Base-by-base conservation (phyloP, 2,329 filamentous ascomycete genomes). In the Cercospora zeae-maydis region DNA sequence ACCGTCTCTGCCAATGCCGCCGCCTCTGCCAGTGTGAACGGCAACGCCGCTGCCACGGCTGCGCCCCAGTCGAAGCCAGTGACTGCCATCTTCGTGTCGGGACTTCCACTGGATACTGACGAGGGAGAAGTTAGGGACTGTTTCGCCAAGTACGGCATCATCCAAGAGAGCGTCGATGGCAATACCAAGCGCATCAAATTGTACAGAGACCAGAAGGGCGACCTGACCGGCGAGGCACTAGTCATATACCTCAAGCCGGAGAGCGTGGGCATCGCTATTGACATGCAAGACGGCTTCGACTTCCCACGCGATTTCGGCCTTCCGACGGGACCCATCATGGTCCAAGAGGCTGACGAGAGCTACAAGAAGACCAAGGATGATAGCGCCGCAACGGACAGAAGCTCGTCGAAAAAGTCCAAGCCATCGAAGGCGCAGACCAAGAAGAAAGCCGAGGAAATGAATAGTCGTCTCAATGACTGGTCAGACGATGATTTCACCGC, bases 171-270 rank as follows among this genome's bases (percentile, higher is more conserved):
- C 77, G 93, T 96, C 67, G 93, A 97, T 73, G 92, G 88, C 71
- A 90, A 91, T 61, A 85, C 87, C 51, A 91, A 92, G 49, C 88
- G 95, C 37, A 93, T 99, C 78, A 98, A 96, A 79, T 86, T 99
- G 76, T 99, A 99, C 78, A 86, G 82, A 19, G 88, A 97, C 74
- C 86, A 89, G 1, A 78, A 88, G 1, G 95, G 92, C 19, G 85
- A 86, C 14, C 96, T 96, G 82, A 98, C 97, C 75, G 95, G 95
- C 64, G 93, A 98, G 74, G 93, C 91, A 2, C 83, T 99, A 33
- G 82, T 99, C 61, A 72, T 98, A 36, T 99, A 96, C 79, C 97
- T 96, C 83, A 91, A 95, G 70, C 90, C 92, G 0, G 92, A 96
- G 74, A 96, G 91, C n/a, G 93, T 99, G 63, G 81, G 89, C 45